phyloP scores from a whole-genome alignment of 768 basidiomycete species.

The Amanita muscaria region DNA sequence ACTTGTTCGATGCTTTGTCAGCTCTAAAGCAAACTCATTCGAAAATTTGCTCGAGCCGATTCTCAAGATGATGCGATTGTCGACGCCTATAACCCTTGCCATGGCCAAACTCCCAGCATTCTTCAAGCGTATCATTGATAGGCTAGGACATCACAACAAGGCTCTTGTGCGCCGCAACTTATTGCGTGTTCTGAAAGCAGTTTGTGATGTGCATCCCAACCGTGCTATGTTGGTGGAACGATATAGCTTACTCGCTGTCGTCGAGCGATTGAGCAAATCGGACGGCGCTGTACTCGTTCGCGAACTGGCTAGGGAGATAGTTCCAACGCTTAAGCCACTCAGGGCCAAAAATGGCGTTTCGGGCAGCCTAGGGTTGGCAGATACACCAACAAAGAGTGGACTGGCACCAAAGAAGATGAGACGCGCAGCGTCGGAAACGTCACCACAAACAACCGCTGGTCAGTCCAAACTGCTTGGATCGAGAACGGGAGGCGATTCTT shows the following conservation, averaged over 20 bases:
- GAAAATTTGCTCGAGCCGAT: slow-evolving; percentile 90
- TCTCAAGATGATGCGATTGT: slow-evolving; percentile 84
- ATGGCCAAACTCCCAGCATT: slow-evolving; percentile 74
- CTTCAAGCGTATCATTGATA: slow-evolving; percentile 81
- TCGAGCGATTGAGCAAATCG: slow-evolving; percentile 66
- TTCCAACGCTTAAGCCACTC: slow-evolving; percentile 67
- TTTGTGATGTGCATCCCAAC: slow-evolving; percentile 89
- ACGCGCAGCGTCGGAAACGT: slow-evolving; percentile 64
- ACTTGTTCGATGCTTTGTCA: slow-evolving; percentile 71
- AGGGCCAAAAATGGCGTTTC: slow-evolving; percentile 4
- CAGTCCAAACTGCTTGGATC: slow-evolving; percentile 21
- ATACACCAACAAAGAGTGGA: slow-evolving; percentile 16
- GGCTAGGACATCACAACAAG: slow-evolving; percentile 60
- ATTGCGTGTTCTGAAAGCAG: slow-evolving; percentile 71
- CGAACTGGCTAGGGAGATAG: slow-evolving; percentile 80
- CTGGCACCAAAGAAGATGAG: slow-evolving; percentile 59
- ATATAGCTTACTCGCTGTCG: slow-evolving; percentile 74
- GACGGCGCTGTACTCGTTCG: slow-evolving; percentile 90
- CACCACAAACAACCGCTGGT: slow-evolving; percentile 10
- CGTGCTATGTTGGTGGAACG: slow-evolving; percentile 71
- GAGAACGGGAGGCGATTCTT: slow-evolving; percentile 22
- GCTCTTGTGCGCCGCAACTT: slow-evolving; percentile 89
- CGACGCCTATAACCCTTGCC: slow-evolving; percentile 60
- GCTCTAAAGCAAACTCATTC: slow-evolving; percentile 82
- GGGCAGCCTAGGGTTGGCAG: neutral